Conservation (phyloP, 2,329 filamentous ascomycete genomes). For the Albophoma yamanashiensis region DNA sequence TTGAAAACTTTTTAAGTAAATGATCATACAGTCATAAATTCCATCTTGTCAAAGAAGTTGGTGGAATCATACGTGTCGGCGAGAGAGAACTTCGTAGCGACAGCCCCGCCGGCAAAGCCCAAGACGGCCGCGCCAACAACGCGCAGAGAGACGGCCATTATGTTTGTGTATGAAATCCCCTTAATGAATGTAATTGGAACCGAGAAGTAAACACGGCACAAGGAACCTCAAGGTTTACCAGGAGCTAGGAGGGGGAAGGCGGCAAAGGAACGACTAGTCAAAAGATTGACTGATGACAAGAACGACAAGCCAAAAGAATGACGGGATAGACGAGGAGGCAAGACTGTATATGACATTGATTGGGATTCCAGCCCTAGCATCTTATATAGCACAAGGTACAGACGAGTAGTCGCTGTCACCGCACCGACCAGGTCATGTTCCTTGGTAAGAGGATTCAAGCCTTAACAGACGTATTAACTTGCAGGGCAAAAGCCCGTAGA, state of each 20-base stretch:
- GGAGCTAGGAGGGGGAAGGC: neutral
- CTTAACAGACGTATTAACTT: neutral
- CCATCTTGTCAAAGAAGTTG: slow-evolving; percentile 38
- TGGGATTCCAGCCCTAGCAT: neutral
- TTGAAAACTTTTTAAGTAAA: neutral
- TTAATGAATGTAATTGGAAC: neutral
- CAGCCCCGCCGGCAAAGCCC: slow-evolving; percentile 21
- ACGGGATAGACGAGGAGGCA: neutral
- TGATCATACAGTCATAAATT: slow-evolving; percentile 24
- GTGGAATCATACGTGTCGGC: slow-evolving; percentile 25
- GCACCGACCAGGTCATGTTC: neutral
- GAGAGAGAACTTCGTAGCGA: slow-evolving; percentile 24
- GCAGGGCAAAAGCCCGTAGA: neutral
- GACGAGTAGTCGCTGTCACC: too few relatives aligned
- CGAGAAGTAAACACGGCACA: neutral
- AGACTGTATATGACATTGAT: neutral
- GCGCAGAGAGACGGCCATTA: slow-evolving; percentile 28
- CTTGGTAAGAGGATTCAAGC: neutral
- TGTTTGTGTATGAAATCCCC: neutral
- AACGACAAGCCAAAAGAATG: neutral
- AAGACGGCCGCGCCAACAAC: slow-evolving; percentile 26
- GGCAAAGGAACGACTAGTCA: neutral
- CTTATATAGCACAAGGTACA: neutral
- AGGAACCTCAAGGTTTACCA: neutral
- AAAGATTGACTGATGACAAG: neutral